phyloP scores from a whole-genome alignment of 352 stramenopile species.

The Globisporangium uncinulatum region DNA sequence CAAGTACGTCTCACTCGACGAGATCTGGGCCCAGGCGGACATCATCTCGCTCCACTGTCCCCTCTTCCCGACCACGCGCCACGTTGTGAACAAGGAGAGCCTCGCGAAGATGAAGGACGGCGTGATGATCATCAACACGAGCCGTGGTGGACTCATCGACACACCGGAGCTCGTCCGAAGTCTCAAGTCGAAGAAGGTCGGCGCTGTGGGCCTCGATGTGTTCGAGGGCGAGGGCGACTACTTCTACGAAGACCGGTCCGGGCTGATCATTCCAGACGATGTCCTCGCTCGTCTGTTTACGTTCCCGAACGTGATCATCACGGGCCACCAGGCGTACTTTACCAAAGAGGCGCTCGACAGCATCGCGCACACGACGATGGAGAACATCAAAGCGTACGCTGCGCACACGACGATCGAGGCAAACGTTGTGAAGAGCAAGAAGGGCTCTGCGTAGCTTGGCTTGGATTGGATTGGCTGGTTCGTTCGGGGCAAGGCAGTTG shows the following conservation, averaged over 20 bases:
- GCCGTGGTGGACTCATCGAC: constrained; percentile 82
- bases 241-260: constrained; percentile 76
- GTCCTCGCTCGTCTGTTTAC: constrained; percentile 70
- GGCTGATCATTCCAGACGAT: constrained; percentile 60
- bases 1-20: too few relatives aligned
- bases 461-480: background rate
- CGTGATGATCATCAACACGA: constrained; percentile 90
- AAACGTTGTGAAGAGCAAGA: constrained; percentile 51
- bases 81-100: constrained; percentile 79
- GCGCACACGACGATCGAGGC: constrained; percentile 24
- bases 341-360: constrained; percentile 69
- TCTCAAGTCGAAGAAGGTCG: constrained; percentile 80
- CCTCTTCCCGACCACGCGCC: constrained; percentile 70
- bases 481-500: too few relatives aligned
- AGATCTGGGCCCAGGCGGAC: constrained; percentile 62
- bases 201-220: constrained; percentile 82
- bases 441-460: constrained; percentile 5
- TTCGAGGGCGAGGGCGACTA: constrained; percentile 76
- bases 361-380: constrained; percentile 68
- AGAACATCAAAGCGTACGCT: constrained; percentile 60
- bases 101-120: constrained; percentile 85
- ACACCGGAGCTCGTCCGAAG: constrained; percentile 76
- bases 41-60: constrained; percentile 88
- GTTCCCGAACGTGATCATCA: constrained; percentile 81
- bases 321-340: constrained; percentile 77